Base-by-base conservation (phyloP, 257 asterid species). In the Orobanche coerulescens region DNA sequence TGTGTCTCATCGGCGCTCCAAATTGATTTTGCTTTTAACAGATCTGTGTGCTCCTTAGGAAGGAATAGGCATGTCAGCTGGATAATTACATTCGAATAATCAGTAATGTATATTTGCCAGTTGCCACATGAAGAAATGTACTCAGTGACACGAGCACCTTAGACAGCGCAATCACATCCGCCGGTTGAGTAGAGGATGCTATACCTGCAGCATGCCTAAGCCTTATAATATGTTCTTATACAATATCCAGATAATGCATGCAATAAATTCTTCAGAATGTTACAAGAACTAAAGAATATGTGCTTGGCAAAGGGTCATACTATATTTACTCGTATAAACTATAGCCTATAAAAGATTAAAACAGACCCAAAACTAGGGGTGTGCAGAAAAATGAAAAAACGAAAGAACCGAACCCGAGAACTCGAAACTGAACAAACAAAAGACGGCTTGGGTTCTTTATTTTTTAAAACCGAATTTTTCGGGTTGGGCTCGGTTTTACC, bases 21-120 rank as follows among this genome's bases (percentile, higher is more conserved):
- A 67, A 88, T 86, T 70, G 98, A 88, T 74, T 77, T 84, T 19
- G 93, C 74, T 43, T 84, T 69, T 51, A 92, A 76, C 72, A 92
- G 75, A 71, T 72, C 31, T 18, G 74, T 12, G 70, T 88, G 86
- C 77, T 86, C 85, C 14, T 64, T 78, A 58, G 91, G 94, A 73
- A 92, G 88, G 73, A 82, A 64, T 71, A 92, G 69, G 84, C 98
- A 92, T 73, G 95, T 88, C 57, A 92, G 82, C 98, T 92, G 90
- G 64, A 52, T 36, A 65, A 50, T 37, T 46, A 49, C 23, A 63
- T 49, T 43, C 20, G 65, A 43, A 37, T 31, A 49, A 62, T 46
- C 49, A 47, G 62, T 31, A 43, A 43, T 36, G 57, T 24, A 20
- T 43, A 58, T 59, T 40, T 50, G 37, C 49, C 54, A 48, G 53